Base-by-base conservation (phyloP, 768 basidiomycete species). In the Tylopilus balloui region DNA sequence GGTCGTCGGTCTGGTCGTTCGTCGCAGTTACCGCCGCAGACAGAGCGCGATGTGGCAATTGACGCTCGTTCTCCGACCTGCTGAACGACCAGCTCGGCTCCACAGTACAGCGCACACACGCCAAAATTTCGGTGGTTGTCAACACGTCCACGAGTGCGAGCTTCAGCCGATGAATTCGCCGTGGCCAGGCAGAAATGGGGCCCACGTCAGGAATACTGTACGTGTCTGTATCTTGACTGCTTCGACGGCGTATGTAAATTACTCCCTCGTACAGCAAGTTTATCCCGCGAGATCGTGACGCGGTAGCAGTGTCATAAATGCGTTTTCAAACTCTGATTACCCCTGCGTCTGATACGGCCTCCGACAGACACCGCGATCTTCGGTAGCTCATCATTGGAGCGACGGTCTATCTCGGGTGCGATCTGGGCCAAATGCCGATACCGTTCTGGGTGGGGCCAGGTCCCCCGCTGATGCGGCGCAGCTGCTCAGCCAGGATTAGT, bases 401-500 rank as follows among this genome's bases (percentile, higher is more conserved):
- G 29, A 34, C n/a, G 39, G 38, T 44, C 28, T 24, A 46, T 56
- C 47, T 59, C 57, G 45, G 50, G 29, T 27, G 17, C 12, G 43
- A 43, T 25, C 47, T 28, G 41, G 52, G 23, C 47, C 58, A 31
- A 46, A 19, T 20, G 17, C 35, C 17, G 32, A 36, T 43, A 43
- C 41, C 45, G 43, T 47, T 51, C 58, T 50, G 12, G 45, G 47
- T 38, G 35, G 47, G 60, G 51, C 54, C 45, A 46, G 42, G 42
- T 53, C 39, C 48, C 48, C 45, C n/a, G 47, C 48, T 56, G 65
- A 65, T 65, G 55, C 60, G 61, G 57, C 53, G 48, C 35, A 42
- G 37, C 46, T 24, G 37, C 46, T 24, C 36, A 35, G 41, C 46
- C 55, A 47, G 47, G 50, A 51, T 47, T 38, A 42, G 45, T 37